Evolutionary conservation across 176 grass and related monocot genomes (phyloP), one percentile per base, ranked within the genome.

Genomic region (Aegilops longissima): DNA sequence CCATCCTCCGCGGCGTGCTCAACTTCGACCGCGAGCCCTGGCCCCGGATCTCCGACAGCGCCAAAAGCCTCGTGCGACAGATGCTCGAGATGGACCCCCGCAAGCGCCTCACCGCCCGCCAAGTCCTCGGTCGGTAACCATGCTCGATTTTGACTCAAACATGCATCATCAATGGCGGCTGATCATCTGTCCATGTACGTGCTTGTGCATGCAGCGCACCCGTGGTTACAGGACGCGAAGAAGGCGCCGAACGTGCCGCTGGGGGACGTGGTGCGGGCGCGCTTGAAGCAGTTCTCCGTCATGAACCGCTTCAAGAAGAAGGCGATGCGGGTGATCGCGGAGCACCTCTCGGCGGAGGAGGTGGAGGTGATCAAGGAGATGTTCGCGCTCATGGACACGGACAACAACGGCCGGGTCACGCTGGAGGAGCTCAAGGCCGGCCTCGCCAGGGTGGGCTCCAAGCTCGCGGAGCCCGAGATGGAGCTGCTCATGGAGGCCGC

Each of bases 401-500:
- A 94, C 79, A 79, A 86, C 9, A 93, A 95, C 45, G 96, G 96
- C 3, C 80, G 78, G 84, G 84, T 98, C 29, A 94, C 96, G 72
- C 91, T 94, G n/a, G 82, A 91, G 51, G 90, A 98, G 84, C 86
- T 98, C 71, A 98, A 96, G 76, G 88, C 78, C 4, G 93, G 96
- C 33, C 96, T 98, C 90, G 80, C n/a, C 39, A 90, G 92, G 81
- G 93, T 93, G 4, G 93, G 92, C 4, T 98, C 96, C 70, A 95
- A 96, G 86, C 84, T 98, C 2, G 87, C 86, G 7, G 96, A 98
- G 88, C 76, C 93, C 5, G 96, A 98, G 92, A 98, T 98, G 88
- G 93, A 92, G 84, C 80, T 98, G 78, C 90, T 98, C 64, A 98
- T 98, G 96, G 96, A 98, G 82, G 96, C 96, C 75, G 96, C 90